Conservation (phyloP, 306 rosid species). For the Albizia julibrissin region DNA sequence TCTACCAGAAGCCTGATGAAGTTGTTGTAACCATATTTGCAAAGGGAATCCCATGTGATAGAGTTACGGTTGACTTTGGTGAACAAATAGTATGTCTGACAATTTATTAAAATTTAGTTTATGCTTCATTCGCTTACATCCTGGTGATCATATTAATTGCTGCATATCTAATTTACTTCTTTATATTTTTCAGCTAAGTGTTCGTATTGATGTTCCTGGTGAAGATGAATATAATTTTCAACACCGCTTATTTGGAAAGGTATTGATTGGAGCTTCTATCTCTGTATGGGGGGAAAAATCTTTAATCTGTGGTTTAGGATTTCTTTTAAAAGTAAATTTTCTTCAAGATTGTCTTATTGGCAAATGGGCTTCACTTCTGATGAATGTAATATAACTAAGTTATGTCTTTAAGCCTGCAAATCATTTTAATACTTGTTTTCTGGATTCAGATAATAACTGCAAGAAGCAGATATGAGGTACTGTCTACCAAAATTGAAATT, state of each 20-base stretch:
- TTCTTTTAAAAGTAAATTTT: not conserved
- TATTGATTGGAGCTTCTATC: conserved; percentile 24
- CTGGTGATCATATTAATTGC: not conserved
- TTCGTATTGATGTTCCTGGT: conserved; percentile 52
- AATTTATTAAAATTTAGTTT: conserved; percentile 4
- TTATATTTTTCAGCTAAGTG: conserved; percentile 55
- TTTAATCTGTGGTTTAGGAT: not conserved
- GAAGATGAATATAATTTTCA: conserved; percentile 60
- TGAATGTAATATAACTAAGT: not conserved
- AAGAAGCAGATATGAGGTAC: conserved; percentile 51
- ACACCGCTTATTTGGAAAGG: conserved; percentile 81
- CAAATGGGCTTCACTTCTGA: not conserved
- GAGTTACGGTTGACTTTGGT: conserved; percentile 63
- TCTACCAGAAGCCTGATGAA: conserved; percentile 73
- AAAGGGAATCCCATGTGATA: conserved; percentile 56
- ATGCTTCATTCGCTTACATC: not conserved
- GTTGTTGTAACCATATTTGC: conserved; percentile 73
- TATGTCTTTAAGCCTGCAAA: not conserved
- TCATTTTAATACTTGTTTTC: conserved; percentile 32
- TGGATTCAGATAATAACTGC: conserved; percentile 60
- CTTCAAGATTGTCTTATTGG: not conserved
- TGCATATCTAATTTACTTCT: not conserved
- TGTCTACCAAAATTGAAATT: conserved; percentile 73
- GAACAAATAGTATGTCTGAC: conserved; percentile 70
- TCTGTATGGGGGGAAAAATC: not conserved